Percentiles rank a stretch among this genome's conserved stretches.
These are phyloP conservation scores for Trypanosoma vivax DNA, from an alignment of 208 protist species.

Conservation along the genomic window DNA sequence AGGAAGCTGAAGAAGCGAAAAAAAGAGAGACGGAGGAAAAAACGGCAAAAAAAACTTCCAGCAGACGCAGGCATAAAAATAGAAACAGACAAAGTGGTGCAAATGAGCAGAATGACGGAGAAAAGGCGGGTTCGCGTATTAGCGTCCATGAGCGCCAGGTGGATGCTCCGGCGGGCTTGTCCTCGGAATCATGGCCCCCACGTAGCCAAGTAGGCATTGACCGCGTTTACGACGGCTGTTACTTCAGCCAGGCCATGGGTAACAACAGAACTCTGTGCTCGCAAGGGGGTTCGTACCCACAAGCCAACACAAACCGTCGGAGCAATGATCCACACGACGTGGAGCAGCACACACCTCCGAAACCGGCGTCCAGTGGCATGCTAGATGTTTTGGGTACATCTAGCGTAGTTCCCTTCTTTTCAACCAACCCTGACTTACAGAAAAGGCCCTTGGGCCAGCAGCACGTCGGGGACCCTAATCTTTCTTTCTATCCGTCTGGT, in stretches of 20 bases:
- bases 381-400: conserved; percentile 7
- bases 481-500: background rate
- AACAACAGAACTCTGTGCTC: conserved; percentile 65
- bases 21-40: background rate
- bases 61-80: background rate
- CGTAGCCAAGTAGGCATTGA: conserved; percentile 37
- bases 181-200: no score
- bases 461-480: background rate
- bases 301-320: conserved; percentile 61
- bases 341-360: background rate
- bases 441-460: conserved; percentile 2
- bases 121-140: no score
- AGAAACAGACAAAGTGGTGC: background rate
- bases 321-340: conserved; percentile 13
- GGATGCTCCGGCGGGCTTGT: no score
- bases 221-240: conserved; percentile 37
- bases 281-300: conserved; percentile 41
- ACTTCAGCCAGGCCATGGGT: conserved; percentile 63
- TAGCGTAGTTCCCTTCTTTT: conserved; percentile 15
- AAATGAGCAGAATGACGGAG: no score
- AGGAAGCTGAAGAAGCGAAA: conserved; percentile 3
- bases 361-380: conserved; percentile 4
- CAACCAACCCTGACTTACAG: conserved; percentile 26
- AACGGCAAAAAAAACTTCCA: background rate
- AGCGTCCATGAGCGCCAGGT: no score